Evolutionary conservation across 1,139 yeast species (phyloP), one percentile per base, ranked within the genome.

Genomic region (Torulaspora pretoriensis): DNA sequence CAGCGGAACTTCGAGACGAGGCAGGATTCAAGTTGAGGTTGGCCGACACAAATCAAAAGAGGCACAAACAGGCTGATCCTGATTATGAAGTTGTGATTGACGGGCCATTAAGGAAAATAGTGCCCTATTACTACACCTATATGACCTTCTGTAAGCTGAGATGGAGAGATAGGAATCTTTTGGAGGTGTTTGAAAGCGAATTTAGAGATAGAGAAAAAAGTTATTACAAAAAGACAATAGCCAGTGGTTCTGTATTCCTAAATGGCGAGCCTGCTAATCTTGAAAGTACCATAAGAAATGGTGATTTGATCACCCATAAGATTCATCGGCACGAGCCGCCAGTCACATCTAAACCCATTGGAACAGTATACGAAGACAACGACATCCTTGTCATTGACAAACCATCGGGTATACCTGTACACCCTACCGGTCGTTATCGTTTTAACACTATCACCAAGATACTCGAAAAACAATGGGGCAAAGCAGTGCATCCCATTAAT

Each of bases 351-450:
- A 71, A 79, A 42, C 77, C 78, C 0, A 82, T 92, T 36, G 75
- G 75, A 45, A 81, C 88, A 33, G 90, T 92, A 0, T 79, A 74
- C 60, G 90, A 89, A 60, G 83, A 88, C 61, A 92, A 85, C 13
- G 78, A 85, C 42, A 67, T 89, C 27, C 73, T 92, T 6, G 96
- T 86, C 1, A 84, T 94, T 24, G 96, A 92, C 63, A 92, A 92
- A 56, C 98, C 99, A 0, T 78, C 95, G 3, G 97, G 98, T 0
- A 78, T 92, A 3, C 97, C 99, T 0, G 97, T 84, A 1, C 98
- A 92, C 63, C 98, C 99, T 1, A 85, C 97, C 0, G 99, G 98
- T 0, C 71, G 97, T 47, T 92, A 82, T 67, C 71, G 95, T 48
- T 88, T 78, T 67, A 92, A 92, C 62, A 80, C 96, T 1, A 78